Base-by-base conservation (phyloP, 169 alveolate species). In the Plasmodium falciparum region DNA sequence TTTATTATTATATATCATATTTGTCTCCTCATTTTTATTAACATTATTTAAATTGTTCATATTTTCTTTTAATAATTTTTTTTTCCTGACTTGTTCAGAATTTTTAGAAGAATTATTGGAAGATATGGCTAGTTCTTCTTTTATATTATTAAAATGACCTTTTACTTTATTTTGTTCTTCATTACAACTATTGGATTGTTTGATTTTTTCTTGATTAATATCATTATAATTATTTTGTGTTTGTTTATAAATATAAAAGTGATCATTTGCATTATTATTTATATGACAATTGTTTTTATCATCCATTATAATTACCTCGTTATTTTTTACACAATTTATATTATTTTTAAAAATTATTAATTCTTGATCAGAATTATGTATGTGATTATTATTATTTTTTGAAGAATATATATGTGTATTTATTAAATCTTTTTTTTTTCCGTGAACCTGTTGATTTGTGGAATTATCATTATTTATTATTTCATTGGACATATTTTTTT, bases 41-140 rank as follows among this genome's bases (percentile, higher is more conserved):
- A 63, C 59, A 80, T 80, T 80, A 22, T 58, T 80, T 17, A 80
- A n/a, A 52, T 13, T 80, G n/a, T 49, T 43, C 3, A 80, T 69
- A 56, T 80, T 80, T 52, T 67, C 73, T 47, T 56, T 66, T 39
- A 80, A 63, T 15, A 80, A 56, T 22, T 67, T 80, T 69, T 29
- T 80, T 62, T 61, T 80, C 58, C 90, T 33, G 8, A 80, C 70
- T 33, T 69, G 15, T 52, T 80, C 90, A n/a, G 29, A 71, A 20
- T 43, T 26, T 54, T 80, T 62, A n/a, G 12, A 63, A 17, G 47
- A 39, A 39, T 39, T 39, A 39, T 39, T 39, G 47, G 47, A 39
- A 39, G 11, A 39, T 39, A 39, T 5, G 47, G 47, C 47, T 39
- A 39, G 47, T 39, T 39, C 47, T 7, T 39, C 47, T 39, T 39